Base-by-base conservation (phyloP, 352 stramenopile species). In the Globisporangium cystogenes region DNA sequence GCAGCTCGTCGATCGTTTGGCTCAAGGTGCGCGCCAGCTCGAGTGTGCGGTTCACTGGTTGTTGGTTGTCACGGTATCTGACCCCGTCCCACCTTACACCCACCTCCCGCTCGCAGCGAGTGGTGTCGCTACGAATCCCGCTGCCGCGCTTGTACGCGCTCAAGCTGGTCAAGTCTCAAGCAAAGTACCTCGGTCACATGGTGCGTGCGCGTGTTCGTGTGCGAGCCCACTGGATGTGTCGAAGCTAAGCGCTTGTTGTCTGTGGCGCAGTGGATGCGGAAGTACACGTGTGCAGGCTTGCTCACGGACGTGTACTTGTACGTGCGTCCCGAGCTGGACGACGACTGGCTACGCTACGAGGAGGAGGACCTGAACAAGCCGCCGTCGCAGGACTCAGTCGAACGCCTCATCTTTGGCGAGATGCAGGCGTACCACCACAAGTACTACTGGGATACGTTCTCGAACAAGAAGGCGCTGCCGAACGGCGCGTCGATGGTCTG, bases 401-500 rank as follows among this genome's bases (percentile, higher is more conserved):
- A 93, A 55, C 75, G 77, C 8, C 56, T 90, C n/a, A 62, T 90
- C 62, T 87, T 89, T 61, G 82, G 82, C 11, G 82, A 93, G 55
- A 86, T 93, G 74, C 82, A 93, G 57, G 75, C 79, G n/a, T 93
- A 86, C 56, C 82, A 93, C 41, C 75, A 90, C 67, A 90, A 90
- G 50, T 72, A 88, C 46, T 93, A 93, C 58, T 93, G 82, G 65
- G 80, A 90, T 53, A 78, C 72, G 35, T 63, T 63, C 23, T 70
- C 83, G 48, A 65, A 53, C 16, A 63, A 57, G 41, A 86, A 83
- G 47, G 51, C 72, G 26, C 66, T 88, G 26, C 59, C 74, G 29
- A 52, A 54, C 20, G 72, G 74, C 29, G 58, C 65, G 31, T 86
- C 76, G 40, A 56, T 82, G 31, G 72, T 87, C 24, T 74, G 74